Conservation (phyloP, 1,139 yeast genomes). For the Yarrowia galli region DNA sequence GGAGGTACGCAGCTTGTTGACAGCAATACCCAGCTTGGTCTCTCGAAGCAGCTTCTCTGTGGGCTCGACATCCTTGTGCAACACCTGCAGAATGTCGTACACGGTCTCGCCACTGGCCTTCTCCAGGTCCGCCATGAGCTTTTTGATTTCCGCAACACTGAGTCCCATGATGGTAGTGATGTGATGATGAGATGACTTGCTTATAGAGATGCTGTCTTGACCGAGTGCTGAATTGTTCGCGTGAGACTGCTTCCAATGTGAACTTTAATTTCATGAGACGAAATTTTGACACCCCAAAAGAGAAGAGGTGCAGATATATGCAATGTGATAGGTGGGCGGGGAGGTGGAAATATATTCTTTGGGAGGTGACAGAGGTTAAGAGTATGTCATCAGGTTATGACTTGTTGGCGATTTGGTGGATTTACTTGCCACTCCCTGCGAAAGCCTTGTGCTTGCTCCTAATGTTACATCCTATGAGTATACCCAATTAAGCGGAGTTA, state of each 20-base stretch:
- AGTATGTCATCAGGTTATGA: too few relatives aligned
- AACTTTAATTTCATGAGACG: neutral
- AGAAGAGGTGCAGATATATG: neutral
- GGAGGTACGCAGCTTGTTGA: conserved; percentile 82
- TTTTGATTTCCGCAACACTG: conserved; percentile 67
- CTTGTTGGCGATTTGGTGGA: too few relatives aligned
- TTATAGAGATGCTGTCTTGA: neutral
- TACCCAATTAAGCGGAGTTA: too few relatives aligned
- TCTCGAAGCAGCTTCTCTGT: conserved; percentile 85
- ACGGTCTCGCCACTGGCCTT: conserved; percentile 73
- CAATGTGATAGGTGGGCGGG: neutral
- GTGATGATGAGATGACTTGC: conserved; percentile 2
- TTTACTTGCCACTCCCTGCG: too few relatives aligned
- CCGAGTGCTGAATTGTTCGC: conserved; percentile 4
- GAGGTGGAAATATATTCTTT: neutral
- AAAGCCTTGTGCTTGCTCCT: too few relatives aligned
- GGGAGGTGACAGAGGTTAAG: too few relatives aligned
- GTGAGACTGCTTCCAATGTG: conserved; percentile 14
- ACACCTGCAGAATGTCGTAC: conserved; percentile 67
- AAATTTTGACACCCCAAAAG: neutral
- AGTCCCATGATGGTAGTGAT: conserved; percentile 22
- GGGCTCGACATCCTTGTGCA: conserved; percentile 79
- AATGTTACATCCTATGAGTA: too few relatives aligned
- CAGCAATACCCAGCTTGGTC: conserved; percentile 98
- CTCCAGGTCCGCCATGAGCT: conserved; percentile 74